phyloP scores from a whole-genome alignment of 805 yeast species.

The Ogataea thermomethanolica region DNA sequence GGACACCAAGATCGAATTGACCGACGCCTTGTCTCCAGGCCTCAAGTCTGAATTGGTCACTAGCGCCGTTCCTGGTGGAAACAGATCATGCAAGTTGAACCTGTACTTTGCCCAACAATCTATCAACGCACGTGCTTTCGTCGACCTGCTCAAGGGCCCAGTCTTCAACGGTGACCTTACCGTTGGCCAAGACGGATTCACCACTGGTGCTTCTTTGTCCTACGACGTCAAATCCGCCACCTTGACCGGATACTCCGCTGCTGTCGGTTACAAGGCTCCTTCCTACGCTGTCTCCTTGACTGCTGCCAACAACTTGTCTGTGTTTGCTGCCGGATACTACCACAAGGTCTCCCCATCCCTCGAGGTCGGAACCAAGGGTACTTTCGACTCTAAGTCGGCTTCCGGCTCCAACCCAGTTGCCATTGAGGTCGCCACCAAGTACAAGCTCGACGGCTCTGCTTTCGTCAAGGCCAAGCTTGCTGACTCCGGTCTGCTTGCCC shows the following conservation, averaged over 20 bases:
- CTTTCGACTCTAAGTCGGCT: conserved; percentile 79
- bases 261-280: conserved; percentile 88
- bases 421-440: conserved; percentile 95
- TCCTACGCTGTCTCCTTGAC: conserved; percentile 82
- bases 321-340: conserved; percentile 94
- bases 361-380: conserved; percentile 98
- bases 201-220: conserved; percentile 95
- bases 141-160: conserved; percentile 94
- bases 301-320: conserved; percentile 80
- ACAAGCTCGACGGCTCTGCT: conserved; percentile 80
- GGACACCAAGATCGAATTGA: conserved; percentile 89
- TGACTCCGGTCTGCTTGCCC: conserved; percentile 91
- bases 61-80: conserved; percentile 78
- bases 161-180: conserved; percentile 92
- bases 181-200: conserved; percentile 92
- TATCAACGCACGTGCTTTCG: conserved; percentile 90
- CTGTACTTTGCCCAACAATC: conserved; percentile 89
- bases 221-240: conserved; percentile 92
- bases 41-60: conserved; percentile 90
- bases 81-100: conserved; percentile 86
- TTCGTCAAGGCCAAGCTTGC: conserved; percentile 96
- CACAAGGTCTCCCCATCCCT: conserved; percentile 88
- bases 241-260: conserved; percentile 90
- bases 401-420: conserved; percentile 77
- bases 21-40: conserved; percentile 91